phyloP scores from a whole-genome alignment of 345 rosid species.

The Litchi chinensis region DNA sequence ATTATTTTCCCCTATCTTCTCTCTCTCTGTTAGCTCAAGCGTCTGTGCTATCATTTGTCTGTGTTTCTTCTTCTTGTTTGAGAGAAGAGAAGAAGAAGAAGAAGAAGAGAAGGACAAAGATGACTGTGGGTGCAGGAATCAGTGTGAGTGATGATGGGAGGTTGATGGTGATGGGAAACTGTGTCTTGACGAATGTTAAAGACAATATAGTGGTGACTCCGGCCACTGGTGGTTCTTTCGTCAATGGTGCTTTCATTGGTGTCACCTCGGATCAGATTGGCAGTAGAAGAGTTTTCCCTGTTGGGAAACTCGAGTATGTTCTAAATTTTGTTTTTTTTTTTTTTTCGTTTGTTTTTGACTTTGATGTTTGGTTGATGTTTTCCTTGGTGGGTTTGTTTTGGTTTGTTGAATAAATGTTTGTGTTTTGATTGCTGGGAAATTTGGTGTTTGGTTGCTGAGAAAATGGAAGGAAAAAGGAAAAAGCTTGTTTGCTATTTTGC shows the following conservation, averaged over 20 bases:
- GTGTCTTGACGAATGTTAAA: constrained; percentile 43
- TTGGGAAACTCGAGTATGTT: constrained; percentile 62
- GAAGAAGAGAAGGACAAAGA: constrained; percentile 12
- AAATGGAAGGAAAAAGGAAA: too few relatives aligned
- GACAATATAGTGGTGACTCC: constrained; percentile 46
- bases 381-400: background rate
- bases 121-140: constrained; percentile 66
- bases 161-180: constrained; percentile 50
- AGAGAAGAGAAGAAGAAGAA: background rate
- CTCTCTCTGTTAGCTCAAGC: too few relatives aligned
- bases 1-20: background rate
- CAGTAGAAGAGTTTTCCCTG: constrained; percentile 54
- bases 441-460: too few relatives aligned
- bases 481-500: too few relatives aligned
- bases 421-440: background rate
- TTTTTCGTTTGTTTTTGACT: background rate
- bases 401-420: background rate
- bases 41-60: background rate
- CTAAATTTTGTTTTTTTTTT: background rate
- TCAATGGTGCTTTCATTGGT: constrained; percentile 64
- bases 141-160: constrained; percentile 48
- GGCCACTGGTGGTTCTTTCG: constrained; percentile 35
- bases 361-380: background rate
- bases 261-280: constrained; percentile 52
- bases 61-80: background rate